phyloP scores from a whole-genome alignment of 192 early-diverging fungal species.

The Powellomyces hirtus region DNA sequence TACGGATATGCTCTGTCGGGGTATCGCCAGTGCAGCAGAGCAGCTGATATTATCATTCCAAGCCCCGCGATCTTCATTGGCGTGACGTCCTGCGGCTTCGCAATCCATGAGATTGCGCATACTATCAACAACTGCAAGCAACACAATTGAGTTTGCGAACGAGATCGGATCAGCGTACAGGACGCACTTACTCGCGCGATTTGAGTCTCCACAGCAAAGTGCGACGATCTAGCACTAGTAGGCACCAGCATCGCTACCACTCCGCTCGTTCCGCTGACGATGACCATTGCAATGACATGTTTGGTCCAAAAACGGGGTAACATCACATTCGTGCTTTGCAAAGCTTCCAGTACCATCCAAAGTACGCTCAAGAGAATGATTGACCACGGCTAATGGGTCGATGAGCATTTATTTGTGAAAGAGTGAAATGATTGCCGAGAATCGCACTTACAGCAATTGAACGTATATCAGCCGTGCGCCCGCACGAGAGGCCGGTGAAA shows the following conservation, averaged over 20 bases:
- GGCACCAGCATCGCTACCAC: background rate
- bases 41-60: background rate
- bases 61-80: background rate
- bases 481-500: background rate
- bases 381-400: slow-evolving; percentile 2
- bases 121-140: no score
- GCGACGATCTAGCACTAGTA: background rate
- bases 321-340: background rate
- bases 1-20: background rate
- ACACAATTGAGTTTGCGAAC: no score
- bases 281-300: background rate
- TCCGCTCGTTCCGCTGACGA: background rate
- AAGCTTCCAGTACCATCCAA: background rate
- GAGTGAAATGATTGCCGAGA: no score
- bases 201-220: background rate
- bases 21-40: background rate
- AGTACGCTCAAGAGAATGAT: background rate
- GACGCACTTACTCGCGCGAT: background rate
- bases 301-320: background rate
- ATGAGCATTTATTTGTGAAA: no score
- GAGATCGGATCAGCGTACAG: no score
- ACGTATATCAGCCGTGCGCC: background rate
- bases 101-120: background rate
- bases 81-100: background rate
- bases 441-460: background rate